Evolutionary conservation across 164 flowering plant genomes (phyloP).

Genomic region (Cinnamomum micranthum): DNA sequence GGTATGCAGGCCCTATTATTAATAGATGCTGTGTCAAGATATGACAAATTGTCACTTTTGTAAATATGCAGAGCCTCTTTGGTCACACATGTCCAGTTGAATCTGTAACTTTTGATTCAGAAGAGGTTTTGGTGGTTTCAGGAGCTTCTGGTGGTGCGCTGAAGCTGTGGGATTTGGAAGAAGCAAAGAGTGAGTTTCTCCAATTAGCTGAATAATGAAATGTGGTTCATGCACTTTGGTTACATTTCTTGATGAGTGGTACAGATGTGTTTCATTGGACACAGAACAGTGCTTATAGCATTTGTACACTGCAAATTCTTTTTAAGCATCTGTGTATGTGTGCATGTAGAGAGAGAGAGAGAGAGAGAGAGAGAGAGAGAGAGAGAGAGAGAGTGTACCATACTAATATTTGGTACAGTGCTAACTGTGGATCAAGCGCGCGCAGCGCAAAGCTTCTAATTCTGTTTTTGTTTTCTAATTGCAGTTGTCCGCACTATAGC

Average conservation of each 20-base stretch:
- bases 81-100: conserved; percentile 97
- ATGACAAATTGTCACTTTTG: neutral
- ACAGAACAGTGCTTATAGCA: too few species aligned
- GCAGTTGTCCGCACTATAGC: conserved; percentile 95
- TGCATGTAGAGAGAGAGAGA: too few species aligned
- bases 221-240: neutral
- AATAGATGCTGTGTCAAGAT: neutral
- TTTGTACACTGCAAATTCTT: too few species aligned
- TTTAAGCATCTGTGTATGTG: too few species aligned
- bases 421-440: conserved; percentile 6
- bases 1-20: too few species aligned
- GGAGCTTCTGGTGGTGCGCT: conserved; percentile 99
- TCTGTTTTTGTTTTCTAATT: neutral
- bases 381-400: neutral
- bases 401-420: neutral
- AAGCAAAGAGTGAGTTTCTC: conserved; percentile 65
- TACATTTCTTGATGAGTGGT: neutral
- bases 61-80: conserved; percentile 67
- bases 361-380: too few species aligned
- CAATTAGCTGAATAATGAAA: neutral
- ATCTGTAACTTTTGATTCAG: conserved; percentile 90
- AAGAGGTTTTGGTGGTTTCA: conserved; percentile 90
- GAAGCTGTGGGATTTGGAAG: conserved; percentile 98
- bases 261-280: neutral
- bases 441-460: conserved; percentile 23